Evolutionary conservation across 768 basidiomycete genomes (phyloP).

Genomic region (Suillus decipiens): DNA sequence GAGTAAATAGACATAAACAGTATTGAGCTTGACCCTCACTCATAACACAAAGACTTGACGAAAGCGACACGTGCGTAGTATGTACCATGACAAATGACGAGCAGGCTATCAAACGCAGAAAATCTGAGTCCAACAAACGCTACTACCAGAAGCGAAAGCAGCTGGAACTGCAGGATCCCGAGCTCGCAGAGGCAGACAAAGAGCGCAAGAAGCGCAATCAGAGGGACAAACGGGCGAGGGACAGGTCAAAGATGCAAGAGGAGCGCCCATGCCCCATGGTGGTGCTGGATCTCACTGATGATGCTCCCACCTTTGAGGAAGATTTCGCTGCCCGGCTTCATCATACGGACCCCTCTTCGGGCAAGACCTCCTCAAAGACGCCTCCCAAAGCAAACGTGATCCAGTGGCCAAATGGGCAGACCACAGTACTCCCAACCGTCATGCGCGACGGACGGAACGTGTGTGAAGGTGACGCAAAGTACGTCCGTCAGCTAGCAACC

Average conservation of each 20-base stretch:
- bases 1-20: too few relatives aligned
- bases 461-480: neutral
- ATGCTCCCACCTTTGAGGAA: neutral
- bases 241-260: neutral
- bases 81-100: neutral
- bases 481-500: neutral
- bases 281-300: neutral
- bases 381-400: neutral
- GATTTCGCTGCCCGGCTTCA: neutral
- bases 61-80: neutral
- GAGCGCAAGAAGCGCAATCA: conserved; percentile 1
- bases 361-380: neutral
- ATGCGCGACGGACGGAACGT: neutral
- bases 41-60: neutral
- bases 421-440: neutral
- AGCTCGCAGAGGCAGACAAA: neutral
- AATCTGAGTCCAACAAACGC: neutral
- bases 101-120: neutral
- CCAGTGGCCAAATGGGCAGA: neutral
- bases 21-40: too few relatives aligned
- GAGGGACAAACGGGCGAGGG: neutral
- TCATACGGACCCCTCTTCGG: neutral
- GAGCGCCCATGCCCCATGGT: neutral
- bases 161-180: neutral
- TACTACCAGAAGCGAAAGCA: neutral